phyloP scores from a whole-genome alignment of 2,329 filamentous ascomycete genomes.

The Rutstroemia sp. region DNA sequence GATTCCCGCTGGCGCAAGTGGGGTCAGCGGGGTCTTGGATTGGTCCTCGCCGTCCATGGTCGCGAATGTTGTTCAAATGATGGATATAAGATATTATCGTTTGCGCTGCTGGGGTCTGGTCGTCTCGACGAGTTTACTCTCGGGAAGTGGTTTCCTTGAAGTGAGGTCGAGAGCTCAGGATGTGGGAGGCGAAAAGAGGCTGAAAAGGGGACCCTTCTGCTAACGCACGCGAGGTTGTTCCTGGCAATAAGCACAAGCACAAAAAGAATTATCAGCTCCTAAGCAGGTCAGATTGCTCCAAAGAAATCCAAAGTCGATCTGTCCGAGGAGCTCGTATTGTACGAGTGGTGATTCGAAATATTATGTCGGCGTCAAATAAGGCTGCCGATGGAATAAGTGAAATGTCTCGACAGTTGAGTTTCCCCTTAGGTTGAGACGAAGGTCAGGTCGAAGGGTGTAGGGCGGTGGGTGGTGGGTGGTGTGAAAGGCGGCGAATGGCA shows the following conservation, averaged over 20 bases:
- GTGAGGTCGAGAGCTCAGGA: neutral
- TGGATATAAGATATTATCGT: neutral
- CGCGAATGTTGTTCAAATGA: constrained; percentile 8
- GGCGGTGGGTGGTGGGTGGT: too few relatives aligned
- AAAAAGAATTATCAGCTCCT: constrained; percentile 2
- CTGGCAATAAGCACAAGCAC: constrained; percentile 1
- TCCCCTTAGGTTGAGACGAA: neutral
- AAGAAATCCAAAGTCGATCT: neutral
- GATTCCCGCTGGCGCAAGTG: constrained; percentile 16
- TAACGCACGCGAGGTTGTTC: neutral
- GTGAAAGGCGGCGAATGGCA: too few relatives aligned
- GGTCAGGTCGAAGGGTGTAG: neutral
- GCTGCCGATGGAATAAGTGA: neutral
- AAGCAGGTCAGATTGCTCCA: neutral
- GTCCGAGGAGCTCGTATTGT: too few relatives aligned
- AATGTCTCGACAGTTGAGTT: neutral
- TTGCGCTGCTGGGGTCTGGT: constrained; percentile 1
- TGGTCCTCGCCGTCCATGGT: constrained; percentile 28
- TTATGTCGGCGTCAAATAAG: neutral
- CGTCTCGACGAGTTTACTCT: neutral
- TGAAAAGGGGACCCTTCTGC: constrained; percentile 1
- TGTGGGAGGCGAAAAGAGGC: neutral
- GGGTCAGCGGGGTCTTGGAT: constrained; percentile 11
- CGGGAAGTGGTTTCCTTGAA: neutral
- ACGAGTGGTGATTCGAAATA: too few relatives aligned